phyloP scores from a whole-genome alignment of 495 filamentous ascomycete species.

The Penicillium antarcticum region DNA sequence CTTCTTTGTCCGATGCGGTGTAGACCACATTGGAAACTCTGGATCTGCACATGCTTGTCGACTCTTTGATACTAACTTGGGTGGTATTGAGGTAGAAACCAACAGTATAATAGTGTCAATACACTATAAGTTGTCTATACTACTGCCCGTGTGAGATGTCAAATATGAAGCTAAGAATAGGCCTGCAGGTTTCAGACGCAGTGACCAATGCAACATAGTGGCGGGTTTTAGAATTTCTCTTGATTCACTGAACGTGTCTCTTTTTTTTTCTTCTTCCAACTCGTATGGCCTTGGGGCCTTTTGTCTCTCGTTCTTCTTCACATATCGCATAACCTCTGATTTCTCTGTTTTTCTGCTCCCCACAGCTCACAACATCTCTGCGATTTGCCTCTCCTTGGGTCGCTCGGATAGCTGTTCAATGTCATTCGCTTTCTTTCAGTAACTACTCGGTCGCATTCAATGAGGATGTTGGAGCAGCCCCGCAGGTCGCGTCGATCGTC shows the following conservation, averaged over 20 bases:
- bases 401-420: neutral
- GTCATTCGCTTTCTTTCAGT: conserved; percentile 2
- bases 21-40: too few species aligned
- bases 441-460: conserved; percentile 7
- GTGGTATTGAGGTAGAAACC: neutral
- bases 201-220: conserved; percentile 1
- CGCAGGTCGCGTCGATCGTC: conserved; percentile 31
- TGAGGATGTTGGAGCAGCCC: conserved; percentile 15
- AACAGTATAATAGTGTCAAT: too few species aligned
- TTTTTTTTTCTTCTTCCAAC: neutral
- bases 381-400: too few species aligned
- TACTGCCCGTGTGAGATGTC: neutral
- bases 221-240: conserved; percentile 16
- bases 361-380: too few species aligned
- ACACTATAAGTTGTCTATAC: too few species aligned
- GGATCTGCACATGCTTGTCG: too few species aligned
- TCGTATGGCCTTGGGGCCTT: neutral
- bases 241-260: neutral
- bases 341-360: neutral
- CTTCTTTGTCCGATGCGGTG: too few species aligned
- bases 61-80: neutral
- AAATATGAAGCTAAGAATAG: conserved; percentile 16
- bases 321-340: neutral
- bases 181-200: conserved; percentile 20
- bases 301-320: conserved; percentile 3